Evolutionary conservation across 1,139 yeast genomes (phyloP), one percentile per base, ranked within the genome.

Genomic region (Dujonia santamariae): DNA sequence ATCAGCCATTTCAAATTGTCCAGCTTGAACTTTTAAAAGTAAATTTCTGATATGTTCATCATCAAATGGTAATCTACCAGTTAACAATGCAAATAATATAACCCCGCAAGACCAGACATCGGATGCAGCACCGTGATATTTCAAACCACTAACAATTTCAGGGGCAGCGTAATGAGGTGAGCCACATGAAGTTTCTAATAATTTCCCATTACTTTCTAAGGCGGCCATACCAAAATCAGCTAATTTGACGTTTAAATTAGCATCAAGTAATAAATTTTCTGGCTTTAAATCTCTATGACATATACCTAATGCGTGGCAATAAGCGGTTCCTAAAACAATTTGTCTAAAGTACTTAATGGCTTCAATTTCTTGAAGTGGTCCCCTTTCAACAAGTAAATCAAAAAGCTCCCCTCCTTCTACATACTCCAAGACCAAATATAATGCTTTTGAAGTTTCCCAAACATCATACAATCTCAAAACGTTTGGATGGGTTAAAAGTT

Each of bases 221-320:
- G 94, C 92, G 18, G 94, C 94, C 94, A 84, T 84, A 33, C 94
- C 95, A 51, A 84, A 84, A 58, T 84, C 95, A 6, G 94, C 95
- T 46, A 84, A 76, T 50, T 84, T 84, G 35, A 84, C 84, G 45
- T 78, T 80, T 37, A 78, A 69, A 36, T 78, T 69, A 30, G 76
- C 75, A 55, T 84, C 92, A 25, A 84, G 60, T 38, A 84, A 57
- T 39, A 84, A 63, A 56, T 84, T 84, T 51, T 84, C 95, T 7
- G 92, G 92, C 54, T 84, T 84, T 52, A 84, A 67, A 59, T 84
- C 95, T 51, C 95, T 72, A 52, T 84, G 94, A 48, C 90, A 82
- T 41, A 84, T 84, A 36, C 86, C 86, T 43, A 83, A 73, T 19
- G 85, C 81, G 56, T 84, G 95, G 51, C 90, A 82, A 54, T 83